A percentile compares a stretch with the other conserved stretches of the same genome.
phyloP scores from a whole-genome alignment of 2,329 filamentous ascomycete genomes.

The Colletotrichum liaoningense region DNA sequence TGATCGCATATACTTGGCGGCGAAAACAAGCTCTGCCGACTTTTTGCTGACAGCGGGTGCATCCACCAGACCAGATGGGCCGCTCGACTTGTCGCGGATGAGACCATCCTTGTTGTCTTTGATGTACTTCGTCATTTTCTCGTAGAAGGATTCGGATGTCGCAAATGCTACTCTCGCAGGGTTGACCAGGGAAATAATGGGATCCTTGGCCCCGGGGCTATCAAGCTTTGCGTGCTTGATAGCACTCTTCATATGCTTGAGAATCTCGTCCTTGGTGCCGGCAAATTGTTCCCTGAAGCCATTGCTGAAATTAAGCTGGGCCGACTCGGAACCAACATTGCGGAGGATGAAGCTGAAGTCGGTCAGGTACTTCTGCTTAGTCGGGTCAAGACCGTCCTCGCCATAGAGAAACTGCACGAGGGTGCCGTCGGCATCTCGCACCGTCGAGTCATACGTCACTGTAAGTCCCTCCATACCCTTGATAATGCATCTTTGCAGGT shows the following conservation, averaged over 20 bases:
- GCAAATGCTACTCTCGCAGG: conserved; percentile 85
- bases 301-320: conserved; percentile 77
- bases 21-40: conserved; percentile 84
- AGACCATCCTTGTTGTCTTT: conserved; percentile 78
- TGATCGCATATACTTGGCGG: conserved; percentile 92
- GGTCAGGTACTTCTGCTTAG: conserved; percentile 90
- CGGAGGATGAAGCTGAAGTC: conserved; percentile 92
- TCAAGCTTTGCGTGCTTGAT: conserved; percentile 76
- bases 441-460: conserved; percentile 93
- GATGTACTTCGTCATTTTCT: conserved; percentile 78
- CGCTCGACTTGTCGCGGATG: conserved; percentile 52
- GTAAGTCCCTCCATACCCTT: conserved; percentile 98
- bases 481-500: conserved; percentile 95
- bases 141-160: conserved; percentile 88
- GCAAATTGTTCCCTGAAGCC: conserved; percentile 58
- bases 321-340: conserved; percentile 84
- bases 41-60: conserved; percentile 65
- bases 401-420: conserved; percentile 97
- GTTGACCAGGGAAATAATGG: conserved; percentile 78
- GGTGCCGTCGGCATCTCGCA: conserved; percentile 92
- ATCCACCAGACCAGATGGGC: conserved; percentile 47
- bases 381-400: conserved; percentile 94
- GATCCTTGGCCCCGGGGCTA: conserved; percentile 75
- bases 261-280: conserved; percentile 68
- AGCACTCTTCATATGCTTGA: conserved; percentile 84